Percentiles rank a stretch among this genome's conserved stretches.
Evolutionary conservation across 768 basidiomycete genomes (phyloP).

Genomic region (Tulasnella sp.): DNA sequence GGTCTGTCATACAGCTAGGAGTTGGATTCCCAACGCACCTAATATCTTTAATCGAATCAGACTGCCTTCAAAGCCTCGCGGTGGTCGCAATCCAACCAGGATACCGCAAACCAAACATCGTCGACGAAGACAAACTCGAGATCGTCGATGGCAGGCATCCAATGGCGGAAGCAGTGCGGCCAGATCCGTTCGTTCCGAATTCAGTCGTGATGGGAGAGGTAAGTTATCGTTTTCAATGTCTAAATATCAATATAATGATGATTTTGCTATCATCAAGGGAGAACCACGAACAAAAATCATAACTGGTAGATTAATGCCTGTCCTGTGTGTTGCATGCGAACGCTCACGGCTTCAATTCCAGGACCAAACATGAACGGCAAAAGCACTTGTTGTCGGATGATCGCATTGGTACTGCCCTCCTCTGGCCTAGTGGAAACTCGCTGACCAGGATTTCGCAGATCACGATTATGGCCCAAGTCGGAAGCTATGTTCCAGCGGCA

Average conservation of each 20-base stretch:
- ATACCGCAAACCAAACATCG: slow-evolving; percentile 75
- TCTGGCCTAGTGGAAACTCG: background rate
- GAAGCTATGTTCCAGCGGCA: slow-evolving; percentile 77
- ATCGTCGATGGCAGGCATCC: slow-evolving; percentile 88
- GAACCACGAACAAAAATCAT: slow-evolving; percentile 60
- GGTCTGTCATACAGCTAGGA: slow-evolving; percentile 27
- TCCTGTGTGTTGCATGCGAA: slow-evolving; percentile 13
- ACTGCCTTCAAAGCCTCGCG: slow-evolving; percentile 84
- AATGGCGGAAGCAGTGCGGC: slow-evolving; percentile 74
- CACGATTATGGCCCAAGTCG: slow-evolving; percentile 72
- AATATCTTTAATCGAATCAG: slow-evolving; percentile 34
- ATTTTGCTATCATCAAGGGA: slow-evolving; percentile 15
- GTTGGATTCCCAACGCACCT: background rate
- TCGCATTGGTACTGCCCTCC: slow-evolving; percentile 48
- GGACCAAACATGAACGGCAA: slow-evolving; percentile 43
- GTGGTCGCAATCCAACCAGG: slow-evolving; percentile 68
- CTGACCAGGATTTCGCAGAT: slow-evolving; percentile 27
- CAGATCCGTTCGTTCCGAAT: slow-evolving; percentile 86
- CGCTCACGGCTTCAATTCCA: slow-evolving; percentile 38
- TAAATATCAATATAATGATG: background rate
- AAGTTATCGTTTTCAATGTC: background rate
- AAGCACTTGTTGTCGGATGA: slow-evolving; percentile 42
- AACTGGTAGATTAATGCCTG: slow-evolving; percentile 50
- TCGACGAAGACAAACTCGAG: slow-evolving; percentile 57
- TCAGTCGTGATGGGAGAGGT: slow-evolving; percentile 59